Conservation (phyloP, 208 protist species). For the Leishmania arabica region DNA sequence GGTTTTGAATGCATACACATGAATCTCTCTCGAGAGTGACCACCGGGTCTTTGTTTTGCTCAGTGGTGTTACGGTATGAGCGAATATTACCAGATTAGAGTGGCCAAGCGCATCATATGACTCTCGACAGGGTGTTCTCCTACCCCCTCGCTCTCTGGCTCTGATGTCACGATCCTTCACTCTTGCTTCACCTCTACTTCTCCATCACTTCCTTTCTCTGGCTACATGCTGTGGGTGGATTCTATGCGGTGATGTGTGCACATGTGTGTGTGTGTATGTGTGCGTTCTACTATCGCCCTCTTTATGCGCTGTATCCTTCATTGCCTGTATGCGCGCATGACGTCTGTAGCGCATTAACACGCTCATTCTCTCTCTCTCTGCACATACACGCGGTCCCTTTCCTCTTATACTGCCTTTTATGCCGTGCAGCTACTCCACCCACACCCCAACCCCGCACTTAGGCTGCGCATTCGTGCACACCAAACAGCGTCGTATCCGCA, state of each 20-base stretch:
- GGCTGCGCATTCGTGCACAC: background rate
- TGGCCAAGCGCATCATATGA: background rate
- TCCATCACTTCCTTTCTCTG: constrained; percentile 9
- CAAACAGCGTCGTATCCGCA: background rate
- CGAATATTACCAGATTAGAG: background rate
- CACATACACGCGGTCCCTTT: background rate
- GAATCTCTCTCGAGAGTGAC: background rate
- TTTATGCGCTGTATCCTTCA: background rate
- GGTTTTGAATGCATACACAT: background rate
- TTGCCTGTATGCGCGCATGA: background rate
- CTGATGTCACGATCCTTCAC: background rate
- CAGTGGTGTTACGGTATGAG: no score
- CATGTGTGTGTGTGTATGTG: background rate
- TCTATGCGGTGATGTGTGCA: background rate
- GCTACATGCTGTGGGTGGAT: background rate
- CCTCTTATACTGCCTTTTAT: background rate
- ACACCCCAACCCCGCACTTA: background rate
- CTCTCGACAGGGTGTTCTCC: background rate
- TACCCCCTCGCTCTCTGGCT: background rate
- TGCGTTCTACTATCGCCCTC: background rate
- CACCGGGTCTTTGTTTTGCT: background rate
- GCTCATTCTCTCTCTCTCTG: no score
- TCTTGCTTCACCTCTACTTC: constrained; percentile 4
- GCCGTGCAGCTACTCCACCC: background rate
- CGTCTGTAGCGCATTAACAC: background rate